phyloP scores from a whole-genome alignment of 208 protist species.

The Leishmania tropica region DNA sequence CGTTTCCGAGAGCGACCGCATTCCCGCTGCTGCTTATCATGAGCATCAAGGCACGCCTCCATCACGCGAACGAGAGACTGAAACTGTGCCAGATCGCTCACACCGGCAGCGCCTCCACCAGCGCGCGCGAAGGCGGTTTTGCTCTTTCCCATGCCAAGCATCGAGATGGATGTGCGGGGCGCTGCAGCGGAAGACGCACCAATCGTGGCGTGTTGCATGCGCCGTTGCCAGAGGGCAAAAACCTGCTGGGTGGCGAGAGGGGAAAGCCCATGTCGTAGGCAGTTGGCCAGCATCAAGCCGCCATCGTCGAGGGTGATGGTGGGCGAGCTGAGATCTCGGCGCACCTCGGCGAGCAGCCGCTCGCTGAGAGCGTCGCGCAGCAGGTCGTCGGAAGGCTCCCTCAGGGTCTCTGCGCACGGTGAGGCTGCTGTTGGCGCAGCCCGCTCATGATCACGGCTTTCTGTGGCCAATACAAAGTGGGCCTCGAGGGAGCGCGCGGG shows the following conservation, averaged over 20 bases:
- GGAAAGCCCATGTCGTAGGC: conserved; percentile 59
- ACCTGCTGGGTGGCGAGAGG: conserved; percentile 25
- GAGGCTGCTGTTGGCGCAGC: neutral
- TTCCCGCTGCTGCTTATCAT: conserved; percentile 14
- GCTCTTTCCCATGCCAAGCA: conserved; percentile 15
- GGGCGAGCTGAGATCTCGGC: conserved; percentile 3
- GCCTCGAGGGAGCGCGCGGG: conserved; percentile 63
- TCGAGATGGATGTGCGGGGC: conserved; percentile 1
- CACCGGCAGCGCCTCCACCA: conserved; percentile 10
- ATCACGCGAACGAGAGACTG: conserved; percentile 64
- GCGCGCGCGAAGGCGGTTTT: neutral
- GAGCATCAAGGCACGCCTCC: conserved; percentile 61
- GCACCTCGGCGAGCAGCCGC: conserved; percentile 30
- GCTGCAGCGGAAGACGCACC: neutral
- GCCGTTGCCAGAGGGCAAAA: conserved; percentile 23
- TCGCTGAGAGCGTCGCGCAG: conserved; percentile 25
- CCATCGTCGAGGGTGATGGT: conserved; percentile 50
- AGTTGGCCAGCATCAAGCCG: conserved; percentile 67
- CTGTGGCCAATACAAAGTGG: conserved; percentile 46
- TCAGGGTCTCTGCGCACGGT: neutral
- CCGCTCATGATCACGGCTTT: neutral
- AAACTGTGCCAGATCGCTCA: conserved; percentile 17
- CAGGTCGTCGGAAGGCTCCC: neutral
- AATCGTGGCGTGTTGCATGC: conserved; percentile 10
- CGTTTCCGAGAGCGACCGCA: neutral